Evolutionary conservation across 2,329 filamentous ascomycete genomes (phyloP).

Genomic region (Parastagonospora nodorum): DNA sequence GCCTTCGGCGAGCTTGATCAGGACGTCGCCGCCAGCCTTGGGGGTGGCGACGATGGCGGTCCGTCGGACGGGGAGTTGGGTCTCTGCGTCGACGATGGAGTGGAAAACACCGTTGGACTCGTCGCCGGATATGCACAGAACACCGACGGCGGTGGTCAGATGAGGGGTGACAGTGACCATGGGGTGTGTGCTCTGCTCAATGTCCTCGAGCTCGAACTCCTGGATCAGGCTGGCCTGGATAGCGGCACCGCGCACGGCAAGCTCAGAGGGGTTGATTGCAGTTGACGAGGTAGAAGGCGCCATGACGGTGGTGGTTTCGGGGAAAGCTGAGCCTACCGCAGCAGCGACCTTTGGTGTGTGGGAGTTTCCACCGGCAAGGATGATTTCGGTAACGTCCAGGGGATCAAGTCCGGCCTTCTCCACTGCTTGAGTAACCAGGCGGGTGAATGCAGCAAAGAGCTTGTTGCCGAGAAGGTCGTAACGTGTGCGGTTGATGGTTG

Average conservation of each 20-base stretch:
- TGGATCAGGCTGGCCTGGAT: constrained; percentile 94
- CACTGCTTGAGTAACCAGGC: constrained; percentile 80
- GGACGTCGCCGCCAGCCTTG: constrained; percentile 81
- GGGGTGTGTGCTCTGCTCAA: constrained; percentile 94
- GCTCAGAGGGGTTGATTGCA: constrained; percentile 92
- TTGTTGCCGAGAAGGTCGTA: constrained; percentile 89
- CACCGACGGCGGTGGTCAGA: constrained; percentile 84
- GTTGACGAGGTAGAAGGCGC: constrained; percentile 78
- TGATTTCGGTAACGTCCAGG: constrained; percentile 91
- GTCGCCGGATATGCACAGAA: constrained; percentile 69
- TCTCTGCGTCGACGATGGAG: constrained; percentile 82
- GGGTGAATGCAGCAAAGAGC: constrained; percentile 85
- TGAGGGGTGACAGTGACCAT: constrained; percentile 94
- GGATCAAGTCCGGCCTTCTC: constrained; percentile 93
- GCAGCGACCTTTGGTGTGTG: constrained; percentile 92
- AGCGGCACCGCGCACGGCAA: constrained; percentile 85
- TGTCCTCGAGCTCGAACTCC: constrained; percentile 91
- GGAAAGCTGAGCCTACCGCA: constrained; percentile 80
- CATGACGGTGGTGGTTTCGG: constrained; percentile 75
- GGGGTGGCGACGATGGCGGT: constrained; percentile 78
- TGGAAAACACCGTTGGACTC: constrained; percentile 72
- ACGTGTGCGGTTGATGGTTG: constrained; percentile 88
- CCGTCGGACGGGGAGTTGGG: constrained; percentile 85
- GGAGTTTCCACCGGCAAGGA: constrained; percentile 87
- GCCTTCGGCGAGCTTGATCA: constrained; percentile 88